These are phyloP conservation scores for Glycine latifolia DNA, from an alignment of 306 rosid species.

Conservation along the genomic window DNA sequence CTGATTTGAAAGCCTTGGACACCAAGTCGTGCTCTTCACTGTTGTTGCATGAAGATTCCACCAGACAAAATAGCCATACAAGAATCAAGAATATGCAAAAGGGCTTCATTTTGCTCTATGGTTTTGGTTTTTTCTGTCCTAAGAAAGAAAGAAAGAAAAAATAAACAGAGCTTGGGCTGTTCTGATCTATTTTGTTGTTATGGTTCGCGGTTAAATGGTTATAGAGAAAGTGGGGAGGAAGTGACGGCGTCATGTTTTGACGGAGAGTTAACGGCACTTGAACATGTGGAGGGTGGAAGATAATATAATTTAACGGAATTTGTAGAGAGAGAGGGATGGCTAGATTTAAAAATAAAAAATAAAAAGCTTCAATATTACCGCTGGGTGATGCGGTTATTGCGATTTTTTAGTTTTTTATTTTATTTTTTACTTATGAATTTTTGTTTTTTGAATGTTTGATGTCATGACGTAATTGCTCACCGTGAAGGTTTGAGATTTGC, in stretches of 20 bases:
- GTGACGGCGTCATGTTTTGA: constrained; percentile 42
- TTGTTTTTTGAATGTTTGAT: not conserved
- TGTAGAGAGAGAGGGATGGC: not conserved
- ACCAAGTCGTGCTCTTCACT: constrained; percentile 54
- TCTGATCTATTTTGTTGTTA: not conserved
- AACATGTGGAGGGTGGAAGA: not conserved
- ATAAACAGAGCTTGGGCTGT: constrained; percentile 6
- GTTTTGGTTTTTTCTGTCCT: not conserved
- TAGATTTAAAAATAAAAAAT: not conserved
- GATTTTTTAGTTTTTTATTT: not conserved
- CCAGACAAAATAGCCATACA: constrained; percentile 43
- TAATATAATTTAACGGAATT: constrained; percentile 4
- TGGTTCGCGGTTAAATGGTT: constrained; percentile 26
- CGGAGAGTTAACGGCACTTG: constrained; percentile 34
- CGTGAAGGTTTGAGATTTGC: not conserved
- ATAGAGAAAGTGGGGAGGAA: constrained; percentile 17
- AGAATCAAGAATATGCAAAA: constrained; percentile 56
- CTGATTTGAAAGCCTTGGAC: constrained; percentile 73
- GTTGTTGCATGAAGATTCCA: constrained; percentile 67
- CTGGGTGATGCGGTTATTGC: constrained; percentile 14
- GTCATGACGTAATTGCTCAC: not conserved
- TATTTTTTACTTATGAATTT: too few relatives aligned
- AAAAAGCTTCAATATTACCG: not conserved
- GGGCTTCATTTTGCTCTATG: constrained; percentile 49
- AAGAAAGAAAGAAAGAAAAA: not conserved